A percentile compares a stretch with the other conserved stretches of the same genome.
Conservation (phyloP, 345 rosid species). For the Syzygium aqueum region DNA sequence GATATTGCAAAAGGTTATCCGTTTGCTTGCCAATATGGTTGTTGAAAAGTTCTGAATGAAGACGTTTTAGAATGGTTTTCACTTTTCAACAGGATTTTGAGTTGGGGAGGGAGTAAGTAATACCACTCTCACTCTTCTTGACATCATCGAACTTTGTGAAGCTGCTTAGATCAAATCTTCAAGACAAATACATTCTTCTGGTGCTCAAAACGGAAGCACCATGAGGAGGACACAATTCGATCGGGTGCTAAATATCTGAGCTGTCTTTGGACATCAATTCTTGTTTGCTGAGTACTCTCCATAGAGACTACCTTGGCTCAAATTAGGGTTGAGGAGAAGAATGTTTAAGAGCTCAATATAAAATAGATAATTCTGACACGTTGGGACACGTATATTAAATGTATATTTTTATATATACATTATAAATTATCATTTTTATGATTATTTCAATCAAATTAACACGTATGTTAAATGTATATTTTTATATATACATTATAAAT, state of each 20-base stretch:
- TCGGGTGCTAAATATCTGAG: neutral
- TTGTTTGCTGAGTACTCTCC: neutral
- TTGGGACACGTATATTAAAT: no score
- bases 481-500: no score
- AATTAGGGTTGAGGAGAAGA: neutral
- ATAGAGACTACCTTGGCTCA: neutral
- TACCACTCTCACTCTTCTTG: neutral
- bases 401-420: no score
- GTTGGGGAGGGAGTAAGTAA: neutral
- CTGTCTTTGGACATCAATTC: neutral
- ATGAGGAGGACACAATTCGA: neutral
- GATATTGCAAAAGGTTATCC: neutral
- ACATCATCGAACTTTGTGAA: neutral
- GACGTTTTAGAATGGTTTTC: neutral
- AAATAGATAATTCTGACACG: no score
- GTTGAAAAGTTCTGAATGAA: neutral
- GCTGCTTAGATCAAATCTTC: neutral
- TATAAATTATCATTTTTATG: no score
- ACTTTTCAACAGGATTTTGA: neutral
- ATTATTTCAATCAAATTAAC: no score
- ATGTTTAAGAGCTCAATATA: neutral
- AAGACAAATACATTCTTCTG: neutral
- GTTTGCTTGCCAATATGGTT: neutral
- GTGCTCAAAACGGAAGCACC: neutral
- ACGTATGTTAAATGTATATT: no score